Evolutionary conservation across 129 eudicot genomes (phyloP), one percentile per base, ranked within the genome.

Genomic region (Centella asiatica): DNA sequence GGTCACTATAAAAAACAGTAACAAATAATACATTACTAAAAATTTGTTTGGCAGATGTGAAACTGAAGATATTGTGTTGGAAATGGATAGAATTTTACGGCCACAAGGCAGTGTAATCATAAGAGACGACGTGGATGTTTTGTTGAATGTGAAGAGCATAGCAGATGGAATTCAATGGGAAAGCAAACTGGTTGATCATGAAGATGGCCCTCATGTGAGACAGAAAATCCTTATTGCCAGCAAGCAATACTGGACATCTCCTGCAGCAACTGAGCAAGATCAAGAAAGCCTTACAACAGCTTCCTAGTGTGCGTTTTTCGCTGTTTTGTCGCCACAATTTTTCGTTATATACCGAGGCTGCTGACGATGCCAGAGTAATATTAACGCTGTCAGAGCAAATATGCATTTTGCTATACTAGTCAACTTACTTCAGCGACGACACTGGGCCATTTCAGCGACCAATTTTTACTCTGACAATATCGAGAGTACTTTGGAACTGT

Each of bases 81-180:
- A 89, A 72, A 89, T 89, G 90, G 97, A 89, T 53, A 49, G 97
- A 62, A 77, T 89, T 45, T 55, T 89, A 54, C 68, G 95, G 64
- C 97, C 97, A 33, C 82, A 74, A 50, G 97, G 97, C 20, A 82
- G 95, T 25, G 86, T 85, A 39, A 89, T 89, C 18, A 77, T 89
- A 37, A 72, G 95, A 29, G 97, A 89, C 6, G 97, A 89, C 57
- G 93, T 89, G 9, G 97, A 89, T 71, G 69, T 83, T 11, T 47
- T 89, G 60, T 76, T 77, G 44, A 73, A 80, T 20, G 84, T 79
- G 10, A 83, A 89, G 77, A 73, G 77, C 69, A 76, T 83, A 17
- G 70, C 73, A 0, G 84, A 85, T 3, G 88, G 81, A 64, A 78
- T 89, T 36, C 79, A 78, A 67, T 85, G 95, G 95, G 85, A 80